phyloP scores from a whole-genome alignment of 1,284 basidiomycete genomes.

The Cyathus olla region DNA sequence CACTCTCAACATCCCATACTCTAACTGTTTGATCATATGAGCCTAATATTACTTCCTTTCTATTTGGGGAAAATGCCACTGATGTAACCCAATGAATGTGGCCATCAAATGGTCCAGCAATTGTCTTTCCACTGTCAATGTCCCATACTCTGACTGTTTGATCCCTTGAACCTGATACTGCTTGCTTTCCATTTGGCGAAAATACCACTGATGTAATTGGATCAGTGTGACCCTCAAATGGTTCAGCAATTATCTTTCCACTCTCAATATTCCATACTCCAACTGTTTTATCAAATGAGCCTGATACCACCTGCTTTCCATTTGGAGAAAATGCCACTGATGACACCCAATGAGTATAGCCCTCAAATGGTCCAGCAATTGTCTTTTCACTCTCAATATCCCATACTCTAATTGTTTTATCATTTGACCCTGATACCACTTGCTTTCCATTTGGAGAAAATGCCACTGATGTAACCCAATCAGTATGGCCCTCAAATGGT shows the following conservation, averaged over 20 bases:
- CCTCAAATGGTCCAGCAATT: no score
- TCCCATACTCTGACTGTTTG: background rate
- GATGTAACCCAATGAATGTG: background rate
- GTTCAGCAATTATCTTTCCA: background rate
- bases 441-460: background rate
- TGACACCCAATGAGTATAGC: no score
- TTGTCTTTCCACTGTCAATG: background rate
- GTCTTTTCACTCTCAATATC: no score
- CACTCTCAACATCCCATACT: background rate
- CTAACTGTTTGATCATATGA: background rate
- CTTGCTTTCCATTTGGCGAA: background rate
- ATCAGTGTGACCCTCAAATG: background rate
- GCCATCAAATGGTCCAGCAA: background rate
- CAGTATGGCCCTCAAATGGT: background rate
- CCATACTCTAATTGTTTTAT: background rate
- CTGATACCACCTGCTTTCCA: no score
- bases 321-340: no score
- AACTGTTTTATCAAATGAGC: no score
- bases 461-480: background rate
- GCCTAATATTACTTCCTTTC: background rate
- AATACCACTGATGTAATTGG: background rate
- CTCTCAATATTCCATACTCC: background rate
- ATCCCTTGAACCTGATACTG: background rate
- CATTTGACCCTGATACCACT: background rate
- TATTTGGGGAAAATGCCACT: background rate